Evolutionary conservation across 495 filamentous ascomycete species (phyloP).

Genomic region (Beverwykella pulmonaria): DNA sequence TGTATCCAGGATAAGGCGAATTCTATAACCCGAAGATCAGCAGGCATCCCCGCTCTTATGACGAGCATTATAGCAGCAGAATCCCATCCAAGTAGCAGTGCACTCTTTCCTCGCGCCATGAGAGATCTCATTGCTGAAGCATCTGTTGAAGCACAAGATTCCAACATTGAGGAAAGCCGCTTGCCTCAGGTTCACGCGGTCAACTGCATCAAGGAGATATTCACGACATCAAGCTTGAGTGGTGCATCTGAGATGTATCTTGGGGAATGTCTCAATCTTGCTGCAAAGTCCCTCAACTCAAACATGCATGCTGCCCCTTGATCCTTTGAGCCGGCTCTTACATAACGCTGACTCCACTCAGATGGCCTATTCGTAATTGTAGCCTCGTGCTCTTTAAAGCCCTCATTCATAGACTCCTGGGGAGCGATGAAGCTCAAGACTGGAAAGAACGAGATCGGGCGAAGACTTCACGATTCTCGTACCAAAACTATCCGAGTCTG

Average conservation of each 20-base stretch:
- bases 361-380: conserved; percentile 92
- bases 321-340: not conserved
- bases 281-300: conserved; percentile 69
- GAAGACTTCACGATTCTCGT: conserved; percentile 57
- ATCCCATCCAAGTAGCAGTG: conserved; percentile 44
- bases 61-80: conserved; percentile 70
- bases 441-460: conserved; percentile 31
- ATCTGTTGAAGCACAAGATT: conserved; percentile 46
- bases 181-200: conserved; percentile 91
- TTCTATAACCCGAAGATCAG: conserved; percentile 84
- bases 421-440: conserved; percentile 61
- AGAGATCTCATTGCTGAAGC: conserved; percentile 46
- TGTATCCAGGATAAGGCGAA: conserved; percentile 68
- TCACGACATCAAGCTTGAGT: conserved; percentile 74
- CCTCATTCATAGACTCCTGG: conserved; percentile 74
- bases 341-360: conserved; percentile 40
- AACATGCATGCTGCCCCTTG: conserved; percentile 53
- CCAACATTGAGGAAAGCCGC: conserved; percentile 54
- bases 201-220: conserved; percentile 87
- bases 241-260: conserved; percentile 66
- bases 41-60: conserved; percentile 84
- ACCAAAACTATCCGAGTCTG: conserved; percentile 72
- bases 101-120: conserved; percentile 56
- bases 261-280: conserved; percentile 70
- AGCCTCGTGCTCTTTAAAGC: conserved; percentile 86